Percentiles rank a stretch among this genome's conserved stretches.
These are phyloP conservation scores for Microthlaspi erraticum DNA, from an alignment of 345 rosid genomes.

Conservation along the genomic window DNA sequence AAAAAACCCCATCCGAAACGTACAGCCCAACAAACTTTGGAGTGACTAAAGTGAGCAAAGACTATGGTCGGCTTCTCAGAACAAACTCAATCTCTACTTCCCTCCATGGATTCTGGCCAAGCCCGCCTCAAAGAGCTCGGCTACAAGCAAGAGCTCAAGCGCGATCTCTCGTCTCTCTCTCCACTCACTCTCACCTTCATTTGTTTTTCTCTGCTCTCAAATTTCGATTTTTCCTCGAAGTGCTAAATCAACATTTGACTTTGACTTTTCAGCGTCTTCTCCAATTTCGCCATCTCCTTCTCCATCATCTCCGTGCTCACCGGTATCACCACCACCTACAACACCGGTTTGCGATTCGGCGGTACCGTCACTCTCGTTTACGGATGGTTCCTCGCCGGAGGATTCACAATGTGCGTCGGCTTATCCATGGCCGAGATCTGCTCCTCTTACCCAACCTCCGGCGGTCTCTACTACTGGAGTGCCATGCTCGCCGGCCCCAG, in stretches of 20 bases:
- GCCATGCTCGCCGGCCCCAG: conserved; percentile 90
- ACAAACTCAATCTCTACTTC: neutral
- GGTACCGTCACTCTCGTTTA: conserved; percentile 80
- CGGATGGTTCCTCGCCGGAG: conserved; percentile 90
- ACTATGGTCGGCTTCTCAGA: conserved; percentile 31
- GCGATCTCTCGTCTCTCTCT: conserved; percentile 79
- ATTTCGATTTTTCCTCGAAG: neutral
- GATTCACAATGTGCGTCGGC: conserved; percentile 86
- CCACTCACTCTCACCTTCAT: conserved; percentile 21
- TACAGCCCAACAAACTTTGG: conserved; percentile 14
- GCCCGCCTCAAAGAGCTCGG: conserved; percentile 86
- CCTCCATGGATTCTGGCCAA: conserved; percentile 63
- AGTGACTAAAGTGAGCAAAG: neutral
- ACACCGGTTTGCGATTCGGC: conserved; percentile 76
- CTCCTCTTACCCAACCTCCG: conserved; percentile 94
- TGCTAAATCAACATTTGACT: conserved; percentile 16
- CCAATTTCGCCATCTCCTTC: conserved; percentile 94
- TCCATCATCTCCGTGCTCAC: conserved; percentile 89
- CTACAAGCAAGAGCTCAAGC: conserved; percentile 97
- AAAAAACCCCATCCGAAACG: conserved; percentile 1
- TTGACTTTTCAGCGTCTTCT: conserved; percentile 66
- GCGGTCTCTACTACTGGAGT: conserved; percentile 99
- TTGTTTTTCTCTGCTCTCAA: neutral
- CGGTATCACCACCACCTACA: conserved; percentile 92
- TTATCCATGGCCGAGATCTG: conserved; percentile 96